phyloP scores from a whole-genome alignment of 2,329 filamentous ascomycete species.

The Diaporthe sp. region DNA sequence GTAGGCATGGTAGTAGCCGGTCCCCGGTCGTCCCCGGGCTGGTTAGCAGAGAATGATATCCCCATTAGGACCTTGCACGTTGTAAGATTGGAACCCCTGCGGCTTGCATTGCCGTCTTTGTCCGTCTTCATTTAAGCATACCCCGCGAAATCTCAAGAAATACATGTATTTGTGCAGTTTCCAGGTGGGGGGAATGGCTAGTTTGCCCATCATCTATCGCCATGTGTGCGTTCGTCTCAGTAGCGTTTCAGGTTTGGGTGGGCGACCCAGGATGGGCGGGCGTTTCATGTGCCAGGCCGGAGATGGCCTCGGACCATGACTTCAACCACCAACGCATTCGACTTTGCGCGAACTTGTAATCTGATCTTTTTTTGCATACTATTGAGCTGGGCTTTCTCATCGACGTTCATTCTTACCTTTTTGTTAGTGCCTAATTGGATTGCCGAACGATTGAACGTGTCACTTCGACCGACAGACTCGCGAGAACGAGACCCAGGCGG shows the following conservation, averaged over 20 bases:
- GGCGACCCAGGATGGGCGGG: conserved; percentile 11
- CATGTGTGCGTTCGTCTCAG: conserved; percentile 43
- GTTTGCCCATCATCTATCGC: neutral
- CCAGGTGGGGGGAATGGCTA: conserved; percentile 12
- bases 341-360: neutral
- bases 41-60: neutral
- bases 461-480: neutral
- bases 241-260: conserved; percentile 42
- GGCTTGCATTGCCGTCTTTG: neutral
- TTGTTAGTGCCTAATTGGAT: conserved; percentile 4
- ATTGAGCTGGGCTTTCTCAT: conserved; percentile 15
- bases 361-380: neutral
- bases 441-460: neutral
- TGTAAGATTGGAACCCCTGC: neutral
- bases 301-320: conserved; percentile 27
- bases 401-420: neutral
- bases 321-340: conserved; percentile 1
- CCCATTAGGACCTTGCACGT: neutral
- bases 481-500: neutral
- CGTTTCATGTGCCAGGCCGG: conserved; percentile 27
- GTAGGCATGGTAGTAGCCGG: neutral
- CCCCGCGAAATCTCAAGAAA: conserved; percentile 3
- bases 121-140: neutral
- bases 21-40: neutral
- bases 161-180: neutral